phyloP scores from a whole-genome alignment of 257 asterid species.

The Echites panduratus region DNA sequence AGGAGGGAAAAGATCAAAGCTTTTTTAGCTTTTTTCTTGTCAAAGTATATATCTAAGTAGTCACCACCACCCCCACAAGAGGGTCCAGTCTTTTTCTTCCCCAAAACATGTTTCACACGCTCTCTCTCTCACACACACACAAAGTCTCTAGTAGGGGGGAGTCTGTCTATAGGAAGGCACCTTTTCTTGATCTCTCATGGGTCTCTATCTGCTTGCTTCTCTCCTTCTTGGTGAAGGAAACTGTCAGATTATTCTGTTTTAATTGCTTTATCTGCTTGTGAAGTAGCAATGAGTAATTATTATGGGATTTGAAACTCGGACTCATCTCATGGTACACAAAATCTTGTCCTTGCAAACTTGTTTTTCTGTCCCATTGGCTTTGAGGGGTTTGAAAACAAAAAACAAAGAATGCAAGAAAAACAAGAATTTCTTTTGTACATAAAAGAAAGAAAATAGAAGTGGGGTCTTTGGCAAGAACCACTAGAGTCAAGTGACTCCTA shows the following conservation, averaged over 20 bases:
- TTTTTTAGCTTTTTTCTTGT: conserved; percentile 43
- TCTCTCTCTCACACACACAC: not conserved
- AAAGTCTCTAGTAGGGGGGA: not conserved
- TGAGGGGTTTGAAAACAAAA: conserved; percentile 43
- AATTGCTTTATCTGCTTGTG: conserved; percentile 22
- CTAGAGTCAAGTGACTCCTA: conserved; percentile 27
- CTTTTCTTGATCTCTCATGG: conserved; percentile 18
- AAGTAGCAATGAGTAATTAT: conserved; percentile 23
- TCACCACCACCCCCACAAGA: conserved; percentile 12
- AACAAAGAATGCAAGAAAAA: conserved; percentile 10
- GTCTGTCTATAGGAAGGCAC: not conserved
- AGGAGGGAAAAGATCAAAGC: conserved; percentile 32
- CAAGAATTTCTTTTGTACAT: conserved; percentile 15
- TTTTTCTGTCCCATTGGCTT: conserved; percentile 14
- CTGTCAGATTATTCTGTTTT: conserved; percentile 39
- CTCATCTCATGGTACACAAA: conserved; percentile 31
- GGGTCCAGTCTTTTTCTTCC: conserved; percentile 30
- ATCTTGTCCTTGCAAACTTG: conserved; percentile 49
- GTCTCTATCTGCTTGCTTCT: conserved; percentile 35
- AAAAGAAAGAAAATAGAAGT: conserved; percentile 10
- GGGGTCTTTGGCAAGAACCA: conserved; percentile 39
- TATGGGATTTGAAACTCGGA: conserved; percentile 25
- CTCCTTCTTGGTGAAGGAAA: conserved; percentile 44
- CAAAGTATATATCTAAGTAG: conserved; percentile 27
- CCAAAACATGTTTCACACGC: conserved; percentile 14